Evolutionary conservation across 1,284 basidiomycete genomes (phyloP), one percentile per base, ranked within the genome.

Genomic region (Cerioporus squamosus): DNA sequence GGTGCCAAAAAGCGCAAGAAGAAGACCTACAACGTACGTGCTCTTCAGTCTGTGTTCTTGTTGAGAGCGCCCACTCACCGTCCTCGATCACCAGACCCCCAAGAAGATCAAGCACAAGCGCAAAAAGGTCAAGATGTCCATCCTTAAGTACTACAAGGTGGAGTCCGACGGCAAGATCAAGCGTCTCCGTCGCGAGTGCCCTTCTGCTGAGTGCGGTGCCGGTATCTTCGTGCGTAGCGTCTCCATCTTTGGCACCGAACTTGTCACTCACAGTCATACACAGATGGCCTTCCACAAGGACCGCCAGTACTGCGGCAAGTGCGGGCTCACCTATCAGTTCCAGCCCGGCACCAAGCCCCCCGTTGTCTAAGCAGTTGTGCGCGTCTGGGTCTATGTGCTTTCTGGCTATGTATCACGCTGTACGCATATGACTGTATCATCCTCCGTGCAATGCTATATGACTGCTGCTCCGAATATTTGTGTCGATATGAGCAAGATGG

Each of bases 81-180:
- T 38, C 12, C 18, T 42, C 17, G 53, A 39, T 44, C 33, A 68
- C 44, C 70, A 95, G 93, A 97, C 95, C 75, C 97, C 97, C 80
- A 99, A 99, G 90, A 98, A 98, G 86, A 89, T 98, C 87, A 98
- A 98, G 90, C 96, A 98, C 86, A 98, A 98, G 90, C 91, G 92
- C 79, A 97, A 97, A 87, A 97, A 98, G 87, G 95, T 98, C 85
- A 99, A 97, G 83, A 95, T 97, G 96, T 83, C 95, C 72, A 96
- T 98, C 82, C 85, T 99, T 77, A 98, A 98, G 82, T 98, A 97
- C 87, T 98, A 98, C 86, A 97, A 96, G 83, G 96, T 99, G 73
- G 96, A 98, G 81, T 95, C 94, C 58, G 96, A 98, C 73, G 97
- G 97, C 78, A 97, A 97, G 84, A 96, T 99, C 85, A 97, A 98